Base-by-base conservation (phyloP, 345 rosid genomes). In the Abelmoschus esculentus region DNA sequence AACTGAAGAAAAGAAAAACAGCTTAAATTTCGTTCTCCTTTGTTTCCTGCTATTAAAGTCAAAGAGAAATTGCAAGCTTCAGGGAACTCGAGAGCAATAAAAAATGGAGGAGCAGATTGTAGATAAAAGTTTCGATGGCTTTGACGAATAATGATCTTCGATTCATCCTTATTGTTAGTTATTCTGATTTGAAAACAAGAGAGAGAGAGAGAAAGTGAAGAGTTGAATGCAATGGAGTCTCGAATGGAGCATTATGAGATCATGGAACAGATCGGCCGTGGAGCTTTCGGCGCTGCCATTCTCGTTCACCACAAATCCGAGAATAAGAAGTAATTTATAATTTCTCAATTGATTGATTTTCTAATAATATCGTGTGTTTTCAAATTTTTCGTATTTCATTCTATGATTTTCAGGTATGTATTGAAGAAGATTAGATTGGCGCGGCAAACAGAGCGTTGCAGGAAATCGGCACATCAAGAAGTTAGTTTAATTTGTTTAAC, bases 401-500 rank as follows among this genome's bases (percentile, higher is more conserved):
- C 40, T 57, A 50, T 26, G 6, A 47, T 62, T 40, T 32, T 63
- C 36, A 95, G 99, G 84, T 95, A 91, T 73, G 97, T 95, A 70
- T 76, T 95, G 86, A 95, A 95, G 99, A 91, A 95, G 96, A 95
- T 95, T 76, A 84, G 97, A 76, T 85, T 95, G 60, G 97, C 99
- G 56, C 67, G 97, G 70, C 99, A 95, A 72, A 95, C 99, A 36
- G 97, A 95, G 75, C 89, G 99, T 67, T 95, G 97, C 80, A 70
- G 99, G 90, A 85, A 90, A 88, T 95, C 99, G 75, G 99, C 97
- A 75, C 97, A 95, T 80, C 96, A 95, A 80, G 99, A 95, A 86
- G 99, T 93, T 65, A 46, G 70, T 72, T 60, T 26, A 22, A n/a
- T 70, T 31, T 42, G 26, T 70, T 61, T 54, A 11, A 36, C 66